phyloP scores from a whole-genome alignment of 441 rosid genomes.

The Populus hybrid region DNA sequence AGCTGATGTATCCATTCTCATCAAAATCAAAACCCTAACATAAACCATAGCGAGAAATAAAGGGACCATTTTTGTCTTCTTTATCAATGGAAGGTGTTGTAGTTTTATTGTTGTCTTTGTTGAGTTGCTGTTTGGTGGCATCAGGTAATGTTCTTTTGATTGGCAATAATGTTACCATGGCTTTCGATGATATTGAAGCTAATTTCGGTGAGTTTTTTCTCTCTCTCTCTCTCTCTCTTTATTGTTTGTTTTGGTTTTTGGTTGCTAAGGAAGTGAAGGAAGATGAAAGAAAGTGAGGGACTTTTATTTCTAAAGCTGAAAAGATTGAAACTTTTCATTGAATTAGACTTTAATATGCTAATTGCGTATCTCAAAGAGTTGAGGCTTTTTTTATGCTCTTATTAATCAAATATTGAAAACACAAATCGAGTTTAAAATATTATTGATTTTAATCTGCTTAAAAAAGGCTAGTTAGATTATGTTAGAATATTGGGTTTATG shows the following conservation, averaged over 20 bases:
- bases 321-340: not conserved
- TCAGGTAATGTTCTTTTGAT: constrained; percentile 60
- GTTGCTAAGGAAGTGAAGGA: constrained; percentile 10
- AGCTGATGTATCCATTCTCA: constrained; percentile 65
- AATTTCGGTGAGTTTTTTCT: constrained; percentile 58
- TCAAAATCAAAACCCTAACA: constrained; percentile 29
- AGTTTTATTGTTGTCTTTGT: constrained; percentile 26
- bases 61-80: not conserved
- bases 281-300: not conserved
- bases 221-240: not conserved
- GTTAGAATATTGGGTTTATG: not conserved
- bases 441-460: not conserved
- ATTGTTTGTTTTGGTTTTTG: not conserved
- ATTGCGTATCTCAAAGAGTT: not conserved
- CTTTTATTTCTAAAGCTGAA: not conserved
- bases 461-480: not conserved
- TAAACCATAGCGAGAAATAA: not conserved
- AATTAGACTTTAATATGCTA: not conserved
- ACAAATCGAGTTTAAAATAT: too few species aligned
- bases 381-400: not conserved
- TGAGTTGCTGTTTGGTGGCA: constrained; percentile 31
- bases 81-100: constrained; percentile 16
- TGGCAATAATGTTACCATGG: constrained; percentile 53
- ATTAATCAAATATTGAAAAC: not conserved
- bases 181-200: constrained; percentile 81